These are phyloP conservation scores for Blumeria hordei DNA, from an alignment of 2,329 filamentous ascomycete species.

Conservation along the genomic window DNA sequence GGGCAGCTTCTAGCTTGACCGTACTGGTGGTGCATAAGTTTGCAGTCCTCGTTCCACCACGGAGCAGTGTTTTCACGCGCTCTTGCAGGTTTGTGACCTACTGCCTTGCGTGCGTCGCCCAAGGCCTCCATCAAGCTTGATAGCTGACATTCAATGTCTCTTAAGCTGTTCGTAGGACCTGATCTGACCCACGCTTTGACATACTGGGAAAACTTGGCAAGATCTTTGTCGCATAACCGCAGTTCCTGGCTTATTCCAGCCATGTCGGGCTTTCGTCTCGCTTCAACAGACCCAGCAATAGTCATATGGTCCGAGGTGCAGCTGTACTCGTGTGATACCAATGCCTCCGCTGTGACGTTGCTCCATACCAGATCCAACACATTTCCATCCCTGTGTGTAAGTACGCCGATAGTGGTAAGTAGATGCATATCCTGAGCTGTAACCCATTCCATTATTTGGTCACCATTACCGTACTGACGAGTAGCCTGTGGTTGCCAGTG, in stretches of 20 bases:
- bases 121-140: neutral
- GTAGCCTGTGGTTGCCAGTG: neutral
- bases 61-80: neutral
- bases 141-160: neutral
- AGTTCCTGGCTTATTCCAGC: neutral
- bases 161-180: neutral
- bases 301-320: neutral
- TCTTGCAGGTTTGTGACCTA: neutral
- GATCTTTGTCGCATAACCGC: neutral
- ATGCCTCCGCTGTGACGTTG: neutral
- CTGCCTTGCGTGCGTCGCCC: neutral
- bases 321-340: neutral
- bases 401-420: neutral
- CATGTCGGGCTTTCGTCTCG: neutral
- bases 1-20: neutral
- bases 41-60: neutral
- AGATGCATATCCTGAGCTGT: neutral
- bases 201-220: neutral
- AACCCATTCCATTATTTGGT: neutral
- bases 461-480: neutral
- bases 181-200: neutral
- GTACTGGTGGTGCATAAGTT: neutral
- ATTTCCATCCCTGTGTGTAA: neutral
- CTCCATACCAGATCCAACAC: neutral
- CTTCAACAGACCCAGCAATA: neutral